Evolutionary conservation across 176 grass and related monocot species (phyloP), one percentile per base, ranked within the genome.

Genomic region (Hordeum marinum): DNA sequence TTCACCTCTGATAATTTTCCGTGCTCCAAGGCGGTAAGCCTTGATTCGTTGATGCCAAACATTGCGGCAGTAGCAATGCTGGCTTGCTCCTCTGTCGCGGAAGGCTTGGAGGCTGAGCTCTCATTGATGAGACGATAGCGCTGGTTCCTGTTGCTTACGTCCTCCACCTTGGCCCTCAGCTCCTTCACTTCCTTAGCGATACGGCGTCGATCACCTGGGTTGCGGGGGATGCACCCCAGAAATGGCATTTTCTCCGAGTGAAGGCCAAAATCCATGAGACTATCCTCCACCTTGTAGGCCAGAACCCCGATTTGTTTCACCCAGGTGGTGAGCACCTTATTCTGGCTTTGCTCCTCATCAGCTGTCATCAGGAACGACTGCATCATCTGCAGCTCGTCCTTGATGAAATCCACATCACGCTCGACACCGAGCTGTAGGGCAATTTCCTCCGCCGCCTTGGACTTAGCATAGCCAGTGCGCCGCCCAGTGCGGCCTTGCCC

Each of bases 381-480:
- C 81, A 88, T 91, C 85, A 88, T 91, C 14, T 88, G n/a, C 0
- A 91, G 80, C 75, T 91, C 85, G 2, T 88, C 89, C 18, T 20
- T 25, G 50, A 91, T 64, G 23, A 78, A 88, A 13, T 43, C 2
- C 0, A 77, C 15, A 5, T 91, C 85, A 2, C 45, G 6, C 25
- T 85, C 58, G 1, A 85, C 13, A 8, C 81, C 89, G 0, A 88
- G 76, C 60, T 85, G 69, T 75, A 91, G 20, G 12, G 76, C 82
- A 3, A 85, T 45, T 64, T 91, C 81, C 46, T 91, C 37, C 0
- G 68, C 64, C 0, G 1, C 67, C 29, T 21, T 54, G 0, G 62
- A 85, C 45, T 20, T 78, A 10, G 82, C 37, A 0, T 80, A 80
- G 41, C 20, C 29, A 91, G 40, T 0, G 63, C 85, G 1, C 72